Evolutionary conservation across 352 stramenopile genomes (phyloP), one percentile per base, ranked within the genome.

Genomic region (Achlya hypogyna): DNA sequence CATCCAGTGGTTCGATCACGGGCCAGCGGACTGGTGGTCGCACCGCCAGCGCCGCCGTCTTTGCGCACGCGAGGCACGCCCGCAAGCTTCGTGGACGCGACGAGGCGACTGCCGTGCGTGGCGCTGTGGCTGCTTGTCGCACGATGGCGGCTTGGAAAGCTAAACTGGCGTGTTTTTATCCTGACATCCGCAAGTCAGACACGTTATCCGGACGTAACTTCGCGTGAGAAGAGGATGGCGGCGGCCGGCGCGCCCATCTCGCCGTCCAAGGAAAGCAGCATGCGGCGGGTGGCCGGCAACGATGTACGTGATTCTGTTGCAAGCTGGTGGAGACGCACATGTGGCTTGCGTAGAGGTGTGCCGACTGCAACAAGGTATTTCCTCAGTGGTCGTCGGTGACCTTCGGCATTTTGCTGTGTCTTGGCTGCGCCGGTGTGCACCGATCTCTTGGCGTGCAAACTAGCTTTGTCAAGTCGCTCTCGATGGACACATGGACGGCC

Each of bases 401-500:
- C 1, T 92, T 91, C 62, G 86, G 86, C n/a, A 71, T 93, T 52
- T 71, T 95, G 45, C 72, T 95, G 31, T 95, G 86, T 59, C 69
- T 95, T 42, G 63, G 51, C 16, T 95, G 86, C 63, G 84, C 86
- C 0, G 86, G 86, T 12, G 81, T 79, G 60, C 86, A 95, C 72
- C 82, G 86, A 28, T 81, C 86, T 18, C 67, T 95, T n/a, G 86
- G 86, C 4, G 86, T 95, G 8, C 74, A 76, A 51, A 80, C 81
- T 59, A 93, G 82, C 72, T 89, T 93, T 65, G 84, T 95, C 73
- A 91, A 92, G 76, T 93, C 84, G 9, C 54, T 95, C 10, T 72
- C 67, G 18, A 93, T 95, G 83, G 86, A 95, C 63, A 75, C 69
- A 9, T 95, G 86, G 84, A 78, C 79, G 9, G 22, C 58, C 8